These are phyloP conservation scores for Boeremia lycopersici DNA, from an alignment of 2,329 filamentous ascomycete genomes.

Conservation along the genomic window DNA sequence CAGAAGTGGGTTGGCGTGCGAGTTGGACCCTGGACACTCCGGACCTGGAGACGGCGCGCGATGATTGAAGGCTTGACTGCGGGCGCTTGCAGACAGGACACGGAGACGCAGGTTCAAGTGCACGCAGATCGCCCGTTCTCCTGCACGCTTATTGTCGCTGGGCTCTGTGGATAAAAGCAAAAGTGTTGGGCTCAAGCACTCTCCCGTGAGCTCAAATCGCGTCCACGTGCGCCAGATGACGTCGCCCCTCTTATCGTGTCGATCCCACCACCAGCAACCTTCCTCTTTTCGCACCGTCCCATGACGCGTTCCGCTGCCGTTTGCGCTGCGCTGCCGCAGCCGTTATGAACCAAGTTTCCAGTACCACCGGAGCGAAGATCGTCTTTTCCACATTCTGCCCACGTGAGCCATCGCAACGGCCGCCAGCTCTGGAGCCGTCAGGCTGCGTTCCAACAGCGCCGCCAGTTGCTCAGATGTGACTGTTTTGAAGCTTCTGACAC, in stretches of 20 bases:
- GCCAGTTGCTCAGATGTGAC: background rate
- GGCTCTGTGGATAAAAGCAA: background rate
- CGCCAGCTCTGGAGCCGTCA: background rate
- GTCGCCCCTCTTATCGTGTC: slow-evolving; percentile 4
- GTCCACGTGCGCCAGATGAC: slow-evolving; percentile 13
- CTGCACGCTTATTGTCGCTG: background rate
- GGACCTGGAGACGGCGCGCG: background rate
- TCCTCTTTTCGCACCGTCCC: slow-evolving; percentile 8
- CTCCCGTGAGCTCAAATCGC: background rate
- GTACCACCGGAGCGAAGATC: background rate
- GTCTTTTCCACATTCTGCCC: background rate
- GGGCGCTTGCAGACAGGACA: background rate
- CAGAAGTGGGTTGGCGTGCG: slow-evolving; percentile 4
- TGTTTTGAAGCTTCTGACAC: background rate
- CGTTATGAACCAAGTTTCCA: slow-evolving; percentile 10
- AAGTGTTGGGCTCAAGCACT: slow-evolving; percentile 6
- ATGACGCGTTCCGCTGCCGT: slow-evolving; percentile 14
- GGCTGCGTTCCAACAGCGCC: background rate
- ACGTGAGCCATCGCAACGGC: background rate
- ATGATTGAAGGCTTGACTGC: background rate
- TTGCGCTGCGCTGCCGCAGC: slow-evolving; percentile 1
- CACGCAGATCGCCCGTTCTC: background rate
- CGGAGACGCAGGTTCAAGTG: background rate
- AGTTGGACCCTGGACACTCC: slow-evolving; percentile 3
- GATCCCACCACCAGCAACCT: slow-evolving; percentile 10